Evolutionary conservation across 2,329 filamentous ascomycete species (phyloP).

Genomic region (Meredithiella fracta): DNA sequence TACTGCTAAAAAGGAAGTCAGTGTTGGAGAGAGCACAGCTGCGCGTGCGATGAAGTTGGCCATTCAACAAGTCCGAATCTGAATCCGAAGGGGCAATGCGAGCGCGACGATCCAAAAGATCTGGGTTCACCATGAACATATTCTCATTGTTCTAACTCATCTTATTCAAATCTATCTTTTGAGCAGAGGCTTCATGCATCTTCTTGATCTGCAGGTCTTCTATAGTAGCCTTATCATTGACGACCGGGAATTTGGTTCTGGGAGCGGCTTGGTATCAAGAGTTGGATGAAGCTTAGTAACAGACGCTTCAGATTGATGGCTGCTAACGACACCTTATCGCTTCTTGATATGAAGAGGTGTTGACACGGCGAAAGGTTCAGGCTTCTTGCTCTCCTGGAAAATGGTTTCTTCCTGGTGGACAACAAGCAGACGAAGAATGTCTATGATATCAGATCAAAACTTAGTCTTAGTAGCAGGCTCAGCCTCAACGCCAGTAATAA

Average conservation of each 20-base stretch:
- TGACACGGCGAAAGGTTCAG: constrained; percentile 1
- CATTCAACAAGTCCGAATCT: background rate
- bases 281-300: no score
- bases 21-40: constrained; percentile 9
- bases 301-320: no score
- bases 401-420: constrained; percentile 10
- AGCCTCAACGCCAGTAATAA: constrained; percentile 10
- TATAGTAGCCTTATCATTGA: no score
- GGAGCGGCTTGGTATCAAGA: no score
- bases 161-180: constrained; percentile 6
- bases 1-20: constrained; percentile 12
- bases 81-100: constrained; percentile 2
- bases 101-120: constrained; percentile 1
- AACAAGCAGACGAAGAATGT: constrained; percentile 10
- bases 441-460: constrained; percentile 12
- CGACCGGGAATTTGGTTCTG: no score
- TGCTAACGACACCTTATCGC: no score
- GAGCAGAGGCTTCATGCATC: constrained; percentile 4
- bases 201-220: background rate
- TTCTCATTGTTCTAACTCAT: constrained; percentile 1
- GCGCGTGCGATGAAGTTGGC: background rate
- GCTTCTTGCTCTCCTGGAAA: background rate
- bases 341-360: constrained; percentile 7
- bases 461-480: constrained; percentile 13
- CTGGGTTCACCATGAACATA: constrained; percentile 6